Evolutionary conservation across 352 stramenopile genomes (phyloP), one percentile per base, ranked within the genome.

Genomic region (Phytophthora cryptogea): DNA sequence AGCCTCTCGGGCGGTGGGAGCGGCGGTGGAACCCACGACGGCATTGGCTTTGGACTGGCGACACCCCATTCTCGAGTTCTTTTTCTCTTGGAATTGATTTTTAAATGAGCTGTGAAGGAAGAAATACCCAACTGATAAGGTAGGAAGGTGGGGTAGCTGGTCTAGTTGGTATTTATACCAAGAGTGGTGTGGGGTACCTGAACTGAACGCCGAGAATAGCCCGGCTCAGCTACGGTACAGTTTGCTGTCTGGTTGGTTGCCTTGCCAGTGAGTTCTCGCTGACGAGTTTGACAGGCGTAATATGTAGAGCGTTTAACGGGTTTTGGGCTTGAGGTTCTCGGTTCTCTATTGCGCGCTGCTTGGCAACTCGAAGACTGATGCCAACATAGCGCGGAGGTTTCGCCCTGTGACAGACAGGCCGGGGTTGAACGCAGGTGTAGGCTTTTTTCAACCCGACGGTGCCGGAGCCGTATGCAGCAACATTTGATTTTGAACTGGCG

Each of bases 11-110:
- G 39, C n/a, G n/a, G 41, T 49, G 23, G 13, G 27, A 5, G 27
- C 36, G 28, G 63, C 58, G 7, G 68, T 84, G 11, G 72, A 74
- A 23, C 50, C 60, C 33, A 89, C 43, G 14, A 89, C 78, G 39
- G 73, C 68, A 49, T 63, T 58, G 8, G 68, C 63, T 44, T 86
- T 86, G 5, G 77, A 88, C 2, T 81, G 68, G 27, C 75, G 68
- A 60, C 82, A 91, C 30, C 81, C 81, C 81, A 91, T 90, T 54
- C 13, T 41, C 4, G 2, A n/a, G 16, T 41, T 28, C 16, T 31
- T 16, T 13, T 32, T 39, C 11, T 8, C 9, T 40, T 48, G 11
- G 8, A 23, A 32, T 16, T 35, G 5, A 4, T n/a, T 41, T 5
- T 10, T 23, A 23, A 42, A 42, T n/a, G n/a, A 28, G 8, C 20